These are phyloP conservation scores for Plasmodium billcollinsi DNA, from an alignment of 169 alveolate species.

Conservation along the genomic window DNA sequence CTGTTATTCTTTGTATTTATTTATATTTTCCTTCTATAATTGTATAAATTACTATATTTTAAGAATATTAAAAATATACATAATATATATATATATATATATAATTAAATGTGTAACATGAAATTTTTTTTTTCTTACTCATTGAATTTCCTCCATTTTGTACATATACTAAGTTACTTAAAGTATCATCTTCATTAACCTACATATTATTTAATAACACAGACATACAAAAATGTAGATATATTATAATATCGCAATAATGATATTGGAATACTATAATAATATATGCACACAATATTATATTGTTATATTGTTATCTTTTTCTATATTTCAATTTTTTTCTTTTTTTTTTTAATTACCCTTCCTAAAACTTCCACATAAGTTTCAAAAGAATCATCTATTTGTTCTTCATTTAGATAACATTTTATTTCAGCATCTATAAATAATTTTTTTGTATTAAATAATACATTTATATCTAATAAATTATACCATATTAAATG, in stretches of 20 bases:
- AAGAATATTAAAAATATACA: too few relatives aligned
- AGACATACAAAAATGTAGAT: neutral
- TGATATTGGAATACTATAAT: too few relatives aligned
- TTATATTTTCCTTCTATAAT: neutral
- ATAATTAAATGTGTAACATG: neutral
- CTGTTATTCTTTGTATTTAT: neutral
- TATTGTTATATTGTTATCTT: neutral
- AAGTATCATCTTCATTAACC: constrained; percentile 68
- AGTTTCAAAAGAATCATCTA: constrained; percentile 39
- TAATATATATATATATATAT: neutral
- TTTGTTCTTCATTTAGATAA: constrained; percentile 41
- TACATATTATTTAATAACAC: constrained; percentile 13
- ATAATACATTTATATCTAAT: neutral
- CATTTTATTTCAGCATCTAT: constrained; percentile 72
- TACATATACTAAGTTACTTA: constrained; percentile 61
- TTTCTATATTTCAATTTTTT: neutral
- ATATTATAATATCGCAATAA: neutral
- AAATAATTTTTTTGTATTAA: neutral
- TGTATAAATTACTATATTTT: neutral
- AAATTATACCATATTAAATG: neutral
- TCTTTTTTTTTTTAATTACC: neutral
- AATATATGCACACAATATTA: neutral
- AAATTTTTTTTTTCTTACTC: constrained; percentile 36
- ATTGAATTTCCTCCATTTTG: constrained; percentile 65
- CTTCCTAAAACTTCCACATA: constrained; percentile 77